Evolutionary conservation across 31 red algal genomes (phyloP), one percentile per base, ranked within the genome.

Genomic region (Bonnemaisonia californica): DNA sequence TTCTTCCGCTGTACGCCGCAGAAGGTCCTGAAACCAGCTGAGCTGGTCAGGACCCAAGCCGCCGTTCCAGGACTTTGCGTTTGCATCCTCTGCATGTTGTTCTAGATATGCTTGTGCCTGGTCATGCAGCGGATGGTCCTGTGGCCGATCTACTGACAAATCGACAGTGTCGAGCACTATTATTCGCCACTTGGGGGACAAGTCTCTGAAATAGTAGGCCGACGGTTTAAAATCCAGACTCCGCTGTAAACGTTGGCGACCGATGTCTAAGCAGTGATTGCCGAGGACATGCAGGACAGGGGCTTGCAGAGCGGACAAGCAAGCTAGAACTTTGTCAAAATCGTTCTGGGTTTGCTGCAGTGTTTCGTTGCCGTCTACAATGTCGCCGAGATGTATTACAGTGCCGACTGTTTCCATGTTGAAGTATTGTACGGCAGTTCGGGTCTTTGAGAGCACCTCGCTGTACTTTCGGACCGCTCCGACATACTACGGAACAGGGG

Each of bases 111-210:
- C 31, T 41, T 73, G 36, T 33, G 89, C 94, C 51, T 68, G 47
- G 23, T 72, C 54, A 33, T 47, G 63, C 28, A 63, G 62, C 41
- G 73, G 54, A 8, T 75, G 45, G 60, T 70, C 9, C 30, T 61
- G 33, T 32, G 37, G 57, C n/a, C 89, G 71, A 1, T 74, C 33
- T 11, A 92, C 62, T 24, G 83, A 89, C 21, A 93, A 55, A 11
- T 97, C 83, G 31, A 97, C 79, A 26, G 86, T 87, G 60, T 97
- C 94, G n/a, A 97, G 72, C 3, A 97, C 62, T 56, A 97, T 71
- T 12, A 92, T 68, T 26, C 89, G 81, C 94, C 94, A 97, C 13
- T 76, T 28, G 45, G 63, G 27, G 28, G 74, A 69, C n/a, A 81
- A 55, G 32, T 89, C 86, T 37, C 31, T 62, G 56, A 40, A 45